Percentiles rank a stretch among this genome's conserved stretches.
Conservation (phyloP, 2,329 filamentous ascomycete genomes). For the Zarea fungicola region DNA sequence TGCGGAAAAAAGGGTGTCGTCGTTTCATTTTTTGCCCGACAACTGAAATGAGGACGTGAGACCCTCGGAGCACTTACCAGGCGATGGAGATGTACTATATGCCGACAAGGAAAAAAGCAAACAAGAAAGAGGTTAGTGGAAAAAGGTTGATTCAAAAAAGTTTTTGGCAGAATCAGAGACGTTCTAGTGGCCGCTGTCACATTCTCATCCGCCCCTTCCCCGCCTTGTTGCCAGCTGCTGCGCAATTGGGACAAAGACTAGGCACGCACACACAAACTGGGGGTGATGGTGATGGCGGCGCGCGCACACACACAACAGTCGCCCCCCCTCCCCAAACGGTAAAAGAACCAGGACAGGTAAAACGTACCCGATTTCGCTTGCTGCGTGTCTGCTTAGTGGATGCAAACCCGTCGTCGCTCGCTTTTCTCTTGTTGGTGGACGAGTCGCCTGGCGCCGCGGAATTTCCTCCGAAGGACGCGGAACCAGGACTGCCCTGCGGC, state of each 20-base stretch:
- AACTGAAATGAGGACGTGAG: conserved; percentile 4
- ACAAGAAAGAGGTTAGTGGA: conserved; percentile 1
- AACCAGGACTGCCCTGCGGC: conserved; percentile 30
- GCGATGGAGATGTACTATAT: conserved; percentile 59
- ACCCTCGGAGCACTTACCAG: conserved; percentile 40
- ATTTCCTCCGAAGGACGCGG: conserved; percentile 44
- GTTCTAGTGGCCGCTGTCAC: too few species aligned
- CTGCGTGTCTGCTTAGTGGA: conserved; percentile 49
- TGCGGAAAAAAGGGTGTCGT: neutral
- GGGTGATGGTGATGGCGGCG: neutral
- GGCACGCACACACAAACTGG: neutral
- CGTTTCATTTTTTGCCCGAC: neutral
- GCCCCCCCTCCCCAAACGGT: neutral
- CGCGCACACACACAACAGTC: neutral
- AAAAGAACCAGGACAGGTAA: conserved; percentile 3
- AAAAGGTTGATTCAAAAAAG: neutral
- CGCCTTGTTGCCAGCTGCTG: neutral
- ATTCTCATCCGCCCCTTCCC: too few species aligned
- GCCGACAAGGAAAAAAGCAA: neutral
- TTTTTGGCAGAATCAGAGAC: neutral
- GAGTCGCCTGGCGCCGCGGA: conserved; percentile 32
- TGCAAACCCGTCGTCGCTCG: conserved; percentile 34
- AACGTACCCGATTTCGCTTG: conserved; percentile 54
- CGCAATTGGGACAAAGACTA: neutral
- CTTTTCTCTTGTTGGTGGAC: conserved; percentile 32